Evolutionary conservation across 2,329 filamentous ascomycete genomes (phyloP), one percentile per base, ranked within the genome.

Genomic region (Zymoseptoria pseudotritici): DNA sequence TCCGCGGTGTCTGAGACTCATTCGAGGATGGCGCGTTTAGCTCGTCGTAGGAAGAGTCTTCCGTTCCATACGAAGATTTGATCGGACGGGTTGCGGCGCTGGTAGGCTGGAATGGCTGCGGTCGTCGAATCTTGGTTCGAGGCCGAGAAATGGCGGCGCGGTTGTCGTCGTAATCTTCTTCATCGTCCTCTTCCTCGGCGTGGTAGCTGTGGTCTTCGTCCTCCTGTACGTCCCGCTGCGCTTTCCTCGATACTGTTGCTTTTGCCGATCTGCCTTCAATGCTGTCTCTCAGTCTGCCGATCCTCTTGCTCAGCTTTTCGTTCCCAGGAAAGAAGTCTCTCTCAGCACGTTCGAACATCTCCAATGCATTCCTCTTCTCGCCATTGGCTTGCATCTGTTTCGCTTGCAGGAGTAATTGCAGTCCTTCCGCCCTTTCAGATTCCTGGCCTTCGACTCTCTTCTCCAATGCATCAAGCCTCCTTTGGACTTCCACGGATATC

Each of bases 301-400:
- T 85, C 72, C 86, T 86, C 31, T 72, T 64, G 26, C 76, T 76
- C n/a, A 87, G 79, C 75, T 93, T 96, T 54, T 85, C 82, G 71
- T 97, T 94, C 1, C 86, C 86, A 0, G 92, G 92, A 68, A 97
- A 97, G 74, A 85, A 94, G 0, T 90, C 88, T n/a, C 36, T 46
- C 56, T 91, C 76, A 0, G 93, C 93, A 64, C 90, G 79, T 72
- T 93, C 87, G 71, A 96, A 97, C 85, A 94, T 93, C 67, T 85
- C 86, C 61, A 97, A 76, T 0, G 92, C 91, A 36, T 84, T 89
- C 3, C 78, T 79, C 56, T 95, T 86, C 66, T 97, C 90, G 1
- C 91, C 91, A 3, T 85, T 82, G 56, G 91, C 90, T 71, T 92
- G 91, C 70, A 95, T 89, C 72, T 97, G 91, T 65, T 94, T 89